These are phyloP conservation scores for Crithidia acanthocephali DNA, from an alignment of 208 protist species.

Conservation along the genomic window DNA sequence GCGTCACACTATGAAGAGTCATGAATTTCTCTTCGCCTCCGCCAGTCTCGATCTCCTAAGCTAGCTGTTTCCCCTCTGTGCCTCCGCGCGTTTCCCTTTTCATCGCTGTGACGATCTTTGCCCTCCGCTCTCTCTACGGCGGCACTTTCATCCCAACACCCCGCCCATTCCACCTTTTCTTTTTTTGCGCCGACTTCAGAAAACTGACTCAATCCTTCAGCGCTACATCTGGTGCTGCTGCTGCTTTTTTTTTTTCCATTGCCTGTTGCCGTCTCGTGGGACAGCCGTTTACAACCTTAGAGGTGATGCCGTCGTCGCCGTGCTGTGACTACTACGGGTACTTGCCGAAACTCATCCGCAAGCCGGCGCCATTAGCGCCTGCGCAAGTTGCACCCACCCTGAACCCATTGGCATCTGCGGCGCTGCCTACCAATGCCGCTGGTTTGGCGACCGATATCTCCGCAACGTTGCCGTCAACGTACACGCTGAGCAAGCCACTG, in stretches of 20 bases:
- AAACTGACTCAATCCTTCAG: too few species aligned
- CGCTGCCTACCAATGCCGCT: background rate
- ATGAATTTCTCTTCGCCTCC: too few species aligned
- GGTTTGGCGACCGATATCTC: background rate
- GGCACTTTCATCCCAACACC: too few species aligned
- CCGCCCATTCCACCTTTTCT: too few species aligned
- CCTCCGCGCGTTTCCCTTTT: too few species aligned
- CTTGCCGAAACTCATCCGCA: conserved; percentile 33
- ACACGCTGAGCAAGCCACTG: conserved; percentile 28
- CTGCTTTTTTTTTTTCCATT: background rate
- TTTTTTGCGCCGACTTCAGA: too few species aligned
- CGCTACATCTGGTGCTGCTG: too few species aligned
- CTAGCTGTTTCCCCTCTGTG: too few species aligned
- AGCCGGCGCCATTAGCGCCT: conserved; percentile 3
- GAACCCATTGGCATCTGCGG: background rate
- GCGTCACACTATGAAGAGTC: too few species aligned
- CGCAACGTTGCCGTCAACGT: conserved; percentile 8
- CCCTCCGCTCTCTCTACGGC: too few species aligned
- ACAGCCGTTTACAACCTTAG: background rate
- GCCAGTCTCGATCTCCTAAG: too few species aligned
- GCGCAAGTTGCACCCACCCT: background rate
- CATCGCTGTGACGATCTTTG: too few species aligned
- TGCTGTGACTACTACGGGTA: conserved; percentile 55
- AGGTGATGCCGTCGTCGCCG: conserved; percentile 10
- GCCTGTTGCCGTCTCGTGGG: background rate